phyloP scores from a whole-genome alignment of 441 rosid genomes.

The Melastoma candidum region DNA sequence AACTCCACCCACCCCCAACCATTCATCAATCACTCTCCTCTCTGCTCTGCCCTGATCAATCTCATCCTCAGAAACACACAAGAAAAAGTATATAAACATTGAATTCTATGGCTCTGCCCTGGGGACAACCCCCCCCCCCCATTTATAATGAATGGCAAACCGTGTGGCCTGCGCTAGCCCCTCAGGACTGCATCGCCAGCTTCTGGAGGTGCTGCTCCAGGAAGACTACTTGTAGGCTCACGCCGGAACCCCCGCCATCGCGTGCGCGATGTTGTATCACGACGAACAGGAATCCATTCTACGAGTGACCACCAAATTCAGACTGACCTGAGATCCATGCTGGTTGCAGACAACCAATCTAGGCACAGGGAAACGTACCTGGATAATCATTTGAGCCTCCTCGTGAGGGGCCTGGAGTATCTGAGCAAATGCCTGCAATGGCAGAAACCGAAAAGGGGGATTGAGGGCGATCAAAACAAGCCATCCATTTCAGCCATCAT shows the following conservation, averaged over 20 bases:
- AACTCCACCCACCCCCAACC: too few species aligned
- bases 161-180: too few species aligned
- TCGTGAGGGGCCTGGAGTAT: conserved; percentile 67
- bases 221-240: conserved; percentile 80
- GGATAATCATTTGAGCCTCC: conserved; percentile 45
- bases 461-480: conserved; percentile 1
- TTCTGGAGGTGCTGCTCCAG: conserved; percentile 90
- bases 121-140: too few species aligned
- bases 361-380: conserved; percentile 82
- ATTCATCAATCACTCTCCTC: too few species aligned
- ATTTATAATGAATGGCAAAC: too few species aligned
- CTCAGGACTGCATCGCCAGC: conserved; percentile 45
- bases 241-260: conserved; percentile 45
- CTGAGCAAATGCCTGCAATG: conserved; percentile 55
- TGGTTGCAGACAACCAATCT: conserved; percentile 88
- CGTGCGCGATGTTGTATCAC: conserved; percentile 38
- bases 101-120: too few species aligned
- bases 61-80: too few species aligned
- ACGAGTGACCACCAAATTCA: neutral
- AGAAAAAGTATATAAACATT: too few species aligned
- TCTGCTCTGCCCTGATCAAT: too few species aligned
- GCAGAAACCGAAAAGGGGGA: neutral
- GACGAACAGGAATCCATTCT: conserved; percentile 25
- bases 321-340: conserved; percentile 84
- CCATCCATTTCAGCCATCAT: neutral